phyloP scores from a whole-genome alignment of 495 filamentous ascomycete species.

The Hypoxylon crocopeplum region DNA sequence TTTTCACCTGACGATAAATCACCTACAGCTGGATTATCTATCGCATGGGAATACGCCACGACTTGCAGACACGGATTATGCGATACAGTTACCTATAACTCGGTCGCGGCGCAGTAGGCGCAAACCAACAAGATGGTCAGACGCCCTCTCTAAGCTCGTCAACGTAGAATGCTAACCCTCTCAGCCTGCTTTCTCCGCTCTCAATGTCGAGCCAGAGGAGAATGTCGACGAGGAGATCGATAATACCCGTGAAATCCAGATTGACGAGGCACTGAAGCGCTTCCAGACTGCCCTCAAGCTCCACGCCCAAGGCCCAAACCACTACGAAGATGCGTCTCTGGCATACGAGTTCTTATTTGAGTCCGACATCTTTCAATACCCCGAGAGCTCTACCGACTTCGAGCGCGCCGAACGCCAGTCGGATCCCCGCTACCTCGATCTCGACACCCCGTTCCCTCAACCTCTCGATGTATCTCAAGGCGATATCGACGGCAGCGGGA shows the following conservation, averaged over 20 bases:
- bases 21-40: background rate
- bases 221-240: constrained; percentile 90
- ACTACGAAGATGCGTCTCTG: constrained; percentile 75
- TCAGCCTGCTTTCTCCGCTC: constrained; percentile 73
- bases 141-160: background rate
- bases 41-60: background rate
- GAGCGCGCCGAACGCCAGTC: constrained; percentile 69
- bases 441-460: constrained; percentile 47
- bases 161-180: background rate
- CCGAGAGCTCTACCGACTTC: constrained; percentile 82
- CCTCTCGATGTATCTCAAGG: constrained; percentile 50
- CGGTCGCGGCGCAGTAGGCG: constrained; percentile 10
- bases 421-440: constrained; percentile 44
- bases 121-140: constrained; percentile 32
- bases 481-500: constrained; percentile 73
- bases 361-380: constrained; percentile 92
- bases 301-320: constrained; percentile 82
- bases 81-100: constrained; percentile 1
- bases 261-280: constrained; percentile 95
- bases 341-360: constrained; percentile 86
- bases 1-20: too few relatives aligned
- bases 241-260: constrained; percentile 92
- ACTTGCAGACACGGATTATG: constrained; percentile 1
- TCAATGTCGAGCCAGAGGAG: constrained; percentile 93
- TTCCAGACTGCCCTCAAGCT: constrained; percentile 92